Evolutionary conservation across 177 flowering plant genomes (phyloP).

Genomic region (Telopea speciosissima): DNA sequence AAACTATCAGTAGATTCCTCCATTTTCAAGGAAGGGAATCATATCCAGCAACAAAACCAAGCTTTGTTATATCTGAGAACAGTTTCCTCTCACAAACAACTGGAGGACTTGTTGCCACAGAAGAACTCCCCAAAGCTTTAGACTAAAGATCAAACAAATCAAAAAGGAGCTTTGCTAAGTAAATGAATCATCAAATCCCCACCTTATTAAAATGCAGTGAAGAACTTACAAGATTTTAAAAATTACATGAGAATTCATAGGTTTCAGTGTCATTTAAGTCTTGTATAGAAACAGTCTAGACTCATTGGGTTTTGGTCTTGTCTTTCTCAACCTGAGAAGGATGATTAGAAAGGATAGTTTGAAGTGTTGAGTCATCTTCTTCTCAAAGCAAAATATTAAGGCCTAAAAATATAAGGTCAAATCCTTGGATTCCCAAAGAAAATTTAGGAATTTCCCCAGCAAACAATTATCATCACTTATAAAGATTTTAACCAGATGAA

Average conservation of each 20-base stretch:
- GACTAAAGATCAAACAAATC: not conserved
- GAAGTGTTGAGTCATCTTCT: not conserved
- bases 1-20: slow-evolving; percentile 30
- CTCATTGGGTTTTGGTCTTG: not conserved
- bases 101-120: slow-evolving; percentile 65
- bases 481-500: no score
- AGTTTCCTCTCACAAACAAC: slow-evolving; percentile 33
- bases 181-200: not conserved
- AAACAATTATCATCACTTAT: no score
- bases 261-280: not conserved
- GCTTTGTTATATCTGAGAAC: slow-evolving; percentile 79
- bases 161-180: not conserved
- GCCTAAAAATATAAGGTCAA: not conserved
- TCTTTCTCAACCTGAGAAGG: not conserved
- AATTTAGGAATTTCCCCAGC: no score
- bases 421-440: no score
- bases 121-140: slow-evolving; percentile 64
- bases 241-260: not conserved
- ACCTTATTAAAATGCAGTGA: not conserved
- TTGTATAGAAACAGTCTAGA: not conserved
- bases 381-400: not conserved
- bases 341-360: not conserved
- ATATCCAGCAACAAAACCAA: slow-evolving; percentile 85
- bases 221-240: no score
- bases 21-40: slow-evolving; percentile 64